These are phyloP conservation scores for Hygrophila difformis DNA, from an alignment of 257 asterid species.

Conservation along the genomic window DNA sequence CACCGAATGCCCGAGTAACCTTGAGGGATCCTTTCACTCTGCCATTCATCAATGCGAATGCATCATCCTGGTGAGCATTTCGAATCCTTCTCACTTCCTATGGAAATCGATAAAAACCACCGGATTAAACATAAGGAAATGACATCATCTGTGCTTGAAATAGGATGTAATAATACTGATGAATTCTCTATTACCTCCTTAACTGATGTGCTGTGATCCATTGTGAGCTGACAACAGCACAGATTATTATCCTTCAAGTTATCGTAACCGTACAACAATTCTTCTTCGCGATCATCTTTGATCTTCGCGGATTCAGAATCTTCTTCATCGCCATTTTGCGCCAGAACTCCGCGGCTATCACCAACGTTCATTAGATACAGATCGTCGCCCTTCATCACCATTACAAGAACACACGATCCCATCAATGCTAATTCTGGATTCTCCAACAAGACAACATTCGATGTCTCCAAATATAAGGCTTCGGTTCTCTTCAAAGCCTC, in stretches of 20 bases:
- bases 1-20: conserved; percentile 97
- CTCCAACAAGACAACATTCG: conserved; percentile 72
- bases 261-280: conserved; percentile 46
- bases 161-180: background rate
- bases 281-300: conserved; percentile 38
- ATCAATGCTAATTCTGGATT: conserved; percentile 91
- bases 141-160: background rate
- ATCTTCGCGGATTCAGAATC: conserved; percentile 25
- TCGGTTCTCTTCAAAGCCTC: conserved; percentile 83
- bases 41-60: conserved; percentile 53
- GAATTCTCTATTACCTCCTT: conserved; percentile 82
- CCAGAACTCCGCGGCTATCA: conserved; percentile 83
- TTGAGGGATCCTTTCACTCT: conserved; percentile 87
- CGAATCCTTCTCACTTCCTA: conserved; percentile 74
- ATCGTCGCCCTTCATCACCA: conserved; percentile 91
- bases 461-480: conserved; percentile 63
- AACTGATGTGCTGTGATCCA: conserved; percentile 75
- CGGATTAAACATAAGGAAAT: conserved; percentile 15
- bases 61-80: conserved; percentile 69
- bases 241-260: conserved; percentile 43
- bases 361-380: conserved; percentile 91
- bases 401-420: conserved; percentile 94
- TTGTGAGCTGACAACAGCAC: conserved; percentile 66
- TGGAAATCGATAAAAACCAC: conserved; percentile 6
- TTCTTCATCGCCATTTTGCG: conserved; percentile 34